phyloP scores from a whole-genome alignment of 768 basidiomycete species.

The Kwoniella dendrophila region DNA sequence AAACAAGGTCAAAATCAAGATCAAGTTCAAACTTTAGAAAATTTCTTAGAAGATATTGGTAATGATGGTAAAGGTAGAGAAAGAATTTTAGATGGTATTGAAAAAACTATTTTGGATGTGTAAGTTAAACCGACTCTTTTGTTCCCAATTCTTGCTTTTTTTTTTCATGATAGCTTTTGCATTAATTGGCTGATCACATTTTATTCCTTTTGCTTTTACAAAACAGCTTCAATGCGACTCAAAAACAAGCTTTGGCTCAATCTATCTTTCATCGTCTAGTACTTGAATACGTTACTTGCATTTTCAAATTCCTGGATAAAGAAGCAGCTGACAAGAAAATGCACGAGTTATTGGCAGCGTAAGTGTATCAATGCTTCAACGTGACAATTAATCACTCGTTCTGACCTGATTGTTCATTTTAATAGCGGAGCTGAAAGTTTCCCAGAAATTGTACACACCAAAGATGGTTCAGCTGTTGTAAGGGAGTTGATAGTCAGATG shows the following conservation, averaged over 20 bases:
- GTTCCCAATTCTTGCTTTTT: background rate
- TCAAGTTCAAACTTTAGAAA: conserved; percentile 65
- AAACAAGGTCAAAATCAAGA: conserved; percentile 44
- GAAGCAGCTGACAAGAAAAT: conserved; percentile 73
- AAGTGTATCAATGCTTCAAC: conserved; percentile 27
- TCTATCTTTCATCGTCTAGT: conserved; percentile 83
- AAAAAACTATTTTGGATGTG: conserved; percentile 75
- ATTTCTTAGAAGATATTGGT: conserved; percentile 63
- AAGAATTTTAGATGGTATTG: conserved; percentile 69
- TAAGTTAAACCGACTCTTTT: conserved; percentile 61
- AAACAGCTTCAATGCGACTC: conserved; percentile 83
- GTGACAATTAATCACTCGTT: background rate
- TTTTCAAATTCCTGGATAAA: conserved; percentile 60
- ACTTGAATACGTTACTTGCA: conserved; percentile 76
- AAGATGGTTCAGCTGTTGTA: conserved; percentile 81
- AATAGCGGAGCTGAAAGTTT: conserved; percentile 64
- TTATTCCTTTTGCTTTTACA: too few species aligned
- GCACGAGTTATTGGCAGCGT: conserved; percentile 81
- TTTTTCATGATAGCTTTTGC: background rate
- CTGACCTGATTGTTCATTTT: background rate
- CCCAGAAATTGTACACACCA: conserved; percentile 92
- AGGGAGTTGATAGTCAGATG: conserved; percentile 82
- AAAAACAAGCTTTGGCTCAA: conserved; percentile 84
- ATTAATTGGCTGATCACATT: background rate
- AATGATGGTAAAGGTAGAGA: conserved; percentile 66